phyloP scores from a whole-genome alignment of 495 filamentous ascomycete species.

The Penicillium steckii region DNA sequence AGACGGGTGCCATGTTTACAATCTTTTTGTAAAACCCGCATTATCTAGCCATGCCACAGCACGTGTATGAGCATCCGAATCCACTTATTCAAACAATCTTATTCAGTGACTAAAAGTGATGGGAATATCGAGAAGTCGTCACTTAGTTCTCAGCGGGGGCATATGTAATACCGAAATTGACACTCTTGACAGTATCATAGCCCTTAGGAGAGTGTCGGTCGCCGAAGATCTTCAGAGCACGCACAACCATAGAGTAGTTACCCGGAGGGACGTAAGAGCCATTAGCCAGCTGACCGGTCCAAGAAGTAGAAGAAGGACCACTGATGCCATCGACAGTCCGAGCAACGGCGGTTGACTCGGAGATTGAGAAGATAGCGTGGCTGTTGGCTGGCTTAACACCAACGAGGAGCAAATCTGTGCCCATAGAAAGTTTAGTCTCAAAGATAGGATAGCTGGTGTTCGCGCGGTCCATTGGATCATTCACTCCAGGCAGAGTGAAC shows the following conservation, averaged over 20 bases:
- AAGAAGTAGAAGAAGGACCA: background rate
- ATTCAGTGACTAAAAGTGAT: no score
- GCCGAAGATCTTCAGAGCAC: conserved; percentile 25
- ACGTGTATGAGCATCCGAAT: no score
- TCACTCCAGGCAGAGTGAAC: background rate
- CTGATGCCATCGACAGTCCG: background rate
- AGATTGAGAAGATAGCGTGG: background rate
- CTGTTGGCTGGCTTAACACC: conserved; percentile 22
- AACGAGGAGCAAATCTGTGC: conserved; percentile 17
- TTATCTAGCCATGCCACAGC: no score
- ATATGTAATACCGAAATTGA: conserved; percentile 8
- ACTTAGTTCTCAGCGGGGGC: background rate
- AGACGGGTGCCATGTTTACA: no score
- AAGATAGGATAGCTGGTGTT: conserved; percentile 15
- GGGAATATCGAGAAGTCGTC: no score
- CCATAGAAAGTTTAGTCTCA: conserved; percentile 21
- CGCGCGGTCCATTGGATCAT: background rate
- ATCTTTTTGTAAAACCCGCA: no score
- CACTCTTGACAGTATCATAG: conserved; percentile 17
- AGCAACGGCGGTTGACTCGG: background rate
- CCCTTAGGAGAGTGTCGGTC: conserved; percentile 7
- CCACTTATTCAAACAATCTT: no score
- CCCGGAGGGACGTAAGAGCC: conserved; percentile 29
- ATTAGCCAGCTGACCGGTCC: conserved; percentile 22
- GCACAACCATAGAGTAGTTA: conserved; percentile 20